Evolutionary conservation across 495 filamentous ascomycete species (phyloP).

Genomic region (Physcia stellaris): DNA sequence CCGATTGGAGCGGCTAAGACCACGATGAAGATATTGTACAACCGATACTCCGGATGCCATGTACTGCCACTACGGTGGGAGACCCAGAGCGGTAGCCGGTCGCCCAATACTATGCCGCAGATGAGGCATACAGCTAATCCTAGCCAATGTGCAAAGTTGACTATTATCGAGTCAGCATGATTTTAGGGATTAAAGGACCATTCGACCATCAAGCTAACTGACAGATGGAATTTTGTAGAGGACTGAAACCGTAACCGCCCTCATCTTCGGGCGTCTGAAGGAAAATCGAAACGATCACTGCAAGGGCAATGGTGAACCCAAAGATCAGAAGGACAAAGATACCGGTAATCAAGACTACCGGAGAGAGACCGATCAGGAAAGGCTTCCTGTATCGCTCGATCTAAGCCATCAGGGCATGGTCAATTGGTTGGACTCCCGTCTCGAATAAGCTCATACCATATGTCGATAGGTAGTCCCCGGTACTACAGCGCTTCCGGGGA

Average conservation of each 20-base stretch:
- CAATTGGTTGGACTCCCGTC: too few relatives aligned
- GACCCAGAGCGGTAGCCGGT: constrained; percentile 30
- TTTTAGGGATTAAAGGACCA: too few relatives aligned
- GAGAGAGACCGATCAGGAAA: constrained; percentile 22
- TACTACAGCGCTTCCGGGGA: too few relatives aligned
- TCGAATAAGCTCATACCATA: too few relatives aligned
- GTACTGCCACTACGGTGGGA: constrained; percentile 22
- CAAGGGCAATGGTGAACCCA: constrained; percentile 22
- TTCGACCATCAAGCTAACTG: too few relatives aligned
- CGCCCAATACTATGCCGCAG: constrained; percentile 30
- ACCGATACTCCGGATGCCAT: constrained; percentile 40
- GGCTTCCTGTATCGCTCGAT: too few relatives aligned
- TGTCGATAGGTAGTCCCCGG: too few relatives aligned
- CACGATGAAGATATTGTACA: constrained; percentile 34
- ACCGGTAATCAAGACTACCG: constrained; percentile 19
- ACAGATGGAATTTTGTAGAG: constrained; percentile 26
- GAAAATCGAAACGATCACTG: constrained; percentile 23
- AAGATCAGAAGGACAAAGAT: constrained; percentile 20
- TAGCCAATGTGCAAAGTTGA: constrained; percentile 36
- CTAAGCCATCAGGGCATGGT: too few relatives aligned
- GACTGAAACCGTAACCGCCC: constrained; percentile 27
- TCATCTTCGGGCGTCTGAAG: constrained; percentile 21
- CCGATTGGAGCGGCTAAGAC: constrained; percentile 31
- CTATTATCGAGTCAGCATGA: too few relatives aligned
- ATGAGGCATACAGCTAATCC: constrained; percentile 26